Percentiles rank a stretch among this genome's conserved stretches.
These are phyloP conservation scores for Paraurostyla sp. DNA, from an alignment of 73 alveolate genomes.

Conservation along the genomic window DNA sequence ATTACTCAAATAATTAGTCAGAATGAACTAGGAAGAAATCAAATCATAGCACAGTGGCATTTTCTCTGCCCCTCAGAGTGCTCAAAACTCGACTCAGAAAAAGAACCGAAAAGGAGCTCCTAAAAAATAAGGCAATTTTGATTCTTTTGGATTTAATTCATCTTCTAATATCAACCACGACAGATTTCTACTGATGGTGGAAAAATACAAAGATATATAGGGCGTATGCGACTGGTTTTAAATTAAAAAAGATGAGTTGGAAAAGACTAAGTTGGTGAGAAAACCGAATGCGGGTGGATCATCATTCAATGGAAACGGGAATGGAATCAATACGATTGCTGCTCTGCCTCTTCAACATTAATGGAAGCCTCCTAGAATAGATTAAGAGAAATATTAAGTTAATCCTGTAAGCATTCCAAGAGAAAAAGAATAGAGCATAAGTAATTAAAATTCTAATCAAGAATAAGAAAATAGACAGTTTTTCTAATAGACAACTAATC, in stretches of 20 bases:
- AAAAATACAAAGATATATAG: neutral
- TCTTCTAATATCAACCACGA: neutral
- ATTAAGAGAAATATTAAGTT: constrained; percentile 25
- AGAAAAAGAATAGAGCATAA: neutral
- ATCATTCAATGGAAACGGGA: neutral
- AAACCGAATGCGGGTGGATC: neutral
- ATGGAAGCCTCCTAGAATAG: constrained; percentile 71
- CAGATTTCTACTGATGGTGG: neutral
- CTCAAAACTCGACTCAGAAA: neutral
- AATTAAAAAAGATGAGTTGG: constrained; percentile 1
- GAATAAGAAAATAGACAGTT: neutral
- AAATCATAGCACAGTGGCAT: neutral
- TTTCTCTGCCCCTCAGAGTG: neutral
- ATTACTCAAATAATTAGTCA: neutral
- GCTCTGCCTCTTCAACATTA: constrained; percentile 2
- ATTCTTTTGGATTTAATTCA: no score
- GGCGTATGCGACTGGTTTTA: constrained; percentile 55
- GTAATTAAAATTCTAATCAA: neutral
- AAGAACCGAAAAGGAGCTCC: neutral
- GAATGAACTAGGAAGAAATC: constrained; percentile 5
- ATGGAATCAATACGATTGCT: neutral
- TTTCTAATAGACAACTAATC: neutral
- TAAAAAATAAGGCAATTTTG: neutral
- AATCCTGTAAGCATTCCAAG: neutral
- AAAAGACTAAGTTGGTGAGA: neutral